These are phyloP conservation scores for Alternaria sp. DNA, from an alignment of 2,329 filamentous ascomycete genomes.

Conservation along the genomic window DNA sequence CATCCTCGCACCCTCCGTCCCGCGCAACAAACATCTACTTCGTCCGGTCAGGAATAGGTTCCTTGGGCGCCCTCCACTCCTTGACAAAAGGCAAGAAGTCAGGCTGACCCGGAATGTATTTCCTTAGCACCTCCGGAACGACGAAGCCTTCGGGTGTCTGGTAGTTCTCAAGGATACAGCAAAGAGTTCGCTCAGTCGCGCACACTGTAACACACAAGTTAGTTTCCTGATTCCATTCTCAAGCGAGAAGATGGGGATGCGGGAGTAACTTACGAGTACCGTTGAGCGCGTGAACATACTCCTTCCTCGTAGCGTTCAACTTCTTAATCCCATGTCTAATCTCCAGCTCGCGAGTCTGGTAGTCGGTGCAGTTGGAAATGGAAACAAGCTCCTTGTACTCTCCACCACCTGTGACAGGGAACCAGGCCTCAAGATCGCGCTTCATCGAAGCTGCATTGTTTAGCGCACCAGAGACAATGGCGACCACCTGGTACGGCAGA, in stretches of 20 bases:
- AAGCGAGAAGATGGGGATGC: not conserved
- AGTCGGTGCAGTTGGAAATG: constrained; percentile 97
- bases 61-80: constrained; percentile 59
- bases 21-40: not conserved
- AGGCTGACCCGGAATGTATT: constrained; percentile 84
- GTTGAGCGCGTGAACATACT: constrained; percentile 93
- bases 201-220: constrained; percentile 60
- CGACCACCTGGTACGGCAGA: constrained; percentile 88
- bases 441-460: constrained; percentile 71
- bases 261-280: constrained; percentile 60
- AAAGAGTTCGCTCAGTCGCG: constrained; percentile 89
- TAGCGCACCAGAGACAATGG: constrained; percentile 89
- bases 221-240: not conserved
- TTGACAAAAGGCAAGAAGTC: constrained; percentile 89
- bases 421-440: constrained; percentile 92
- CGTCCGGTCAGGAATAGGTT: constrained; percentile 32
- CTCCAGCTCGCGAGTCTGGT: constrained; percentile 92
- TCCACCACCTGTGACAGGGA: constrained; percentile 61
- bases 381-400: constrained; percentile 99
- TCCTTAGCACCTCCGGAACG: constrained; percentile 46
- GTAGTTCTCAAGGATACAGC: constrained; percentile 96
- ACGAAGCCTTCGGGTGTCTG: constrained; percentile 77
- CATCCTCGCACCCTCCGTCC: not conserved
- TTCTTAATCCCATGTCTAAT: constrained; percentile 90
- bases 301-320: constrained; percentile 75